phyloP scores from a whole-genome alignment of 2,329 filamentous ascomycete species.

The Parascedosporium putredinis region DNA sequence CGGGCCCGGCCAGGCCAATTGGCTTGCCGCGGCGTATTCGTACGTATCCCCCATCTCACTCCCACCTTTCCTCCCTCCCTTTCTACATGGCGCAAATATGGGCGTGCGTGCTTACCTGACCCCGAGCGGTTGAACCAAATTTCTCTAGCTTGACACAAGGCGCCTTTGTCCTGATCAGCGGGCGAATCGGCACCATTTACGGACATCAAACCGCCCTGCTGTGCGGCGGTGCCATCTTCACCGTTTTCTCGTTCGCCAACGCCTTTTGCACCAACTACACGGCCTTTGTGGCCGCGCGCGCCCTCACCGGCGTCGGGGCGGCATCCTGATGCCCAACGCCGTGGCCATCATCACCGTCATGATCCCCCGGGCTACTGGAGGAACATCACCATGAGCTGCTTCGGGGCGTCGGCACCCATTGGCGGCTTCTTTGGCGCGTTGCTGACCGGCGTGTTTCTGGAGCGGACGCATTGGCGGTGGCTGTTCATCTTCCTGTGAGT shows the following conservation, averaged over 20 bases:
- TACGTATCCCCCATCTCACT: too few relatives aligned
- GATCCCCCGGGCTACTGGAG: conserved; percentile 48
- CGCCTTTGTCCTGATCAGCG: conserved; percentile 47
- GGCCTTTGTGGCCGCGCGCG: conserved; percentile 27
- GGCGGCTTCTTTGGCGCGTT: conserved; percentile 32
- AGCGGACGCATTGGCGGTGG: conserved; percentile 36
- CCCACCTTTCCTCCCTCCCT: too few relatives aligned
- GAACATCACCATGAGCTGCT: conserved; percentile 47
- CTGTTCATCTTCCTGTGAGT: conserved; percentile 18
- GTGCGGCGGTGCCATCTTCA: conserved; percentile 43
- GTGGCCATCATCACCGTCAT: conserved; percentile 50
- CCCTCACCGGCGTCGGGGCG: conserved; percentile 52
- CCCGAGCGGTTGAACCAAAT: not conserved
- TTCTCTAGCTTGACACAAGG: conserved; percentile 31
- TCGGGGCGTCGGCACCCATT: conserved; percentile 35
- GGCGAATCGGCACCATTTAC: conserved; percentile 46
- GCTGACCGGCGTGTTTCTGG: conserved; percentile 28
- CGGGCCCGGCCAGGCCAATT: conserved; percentile 24
- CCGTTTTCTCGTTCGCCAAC: conserved; percentile 30
- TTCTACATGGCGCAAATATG: too few relatives aligned
- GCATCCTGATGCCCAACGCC: conserved; percentile 52
- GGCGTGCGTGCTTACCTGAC: too few relatives aligned
- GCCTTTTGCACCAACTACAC: conserved; percentile 20
- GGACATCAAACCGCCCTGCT: conserved; percentile 47
- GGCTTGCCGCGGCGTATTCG: conserved; percentile 29